phyloP scores from a whole-genome alignment of 169 alveolate genomes.

The Plasmodium berghei region DNA sequence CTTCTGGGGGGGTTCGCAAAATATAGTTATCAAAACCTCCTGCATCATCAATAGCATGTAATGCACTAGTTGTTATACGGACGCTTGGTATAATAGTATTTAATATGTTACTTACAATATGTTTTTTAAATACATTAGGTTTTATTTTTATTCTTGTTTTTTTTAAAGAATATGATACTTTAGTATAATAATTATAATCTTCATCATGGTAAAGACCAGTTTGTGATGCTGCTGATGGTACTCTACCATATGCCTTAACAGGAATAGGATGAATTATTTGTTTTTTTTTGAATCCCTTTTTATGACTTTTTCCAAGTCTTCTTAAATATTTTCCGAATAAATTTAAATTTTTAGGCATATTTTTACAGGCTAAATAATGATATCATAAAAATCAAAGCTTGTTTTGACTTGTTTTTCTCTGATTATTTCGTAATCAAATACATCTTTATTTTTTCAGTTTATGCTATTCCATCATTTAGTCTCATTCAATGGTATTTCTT shows the following conservation, averaged over 20 bases:
- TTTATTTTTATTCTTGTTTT: conserved; percentile 85
- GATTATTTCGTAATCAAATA: not conserved
- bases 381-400: conserved; percentile 11
- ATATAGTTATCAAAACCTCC: conserved; percentile 92
- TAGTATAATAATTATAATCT: conserved; percentile 88
- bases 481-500: no score
- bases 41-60: conserved; percentile 90
- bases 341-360: conserved; percentile 83
- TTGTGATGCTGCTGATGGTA: conserved; percentile 92
- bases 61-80: conserved; percentile 88
- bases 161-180: conserved; percentile 87
- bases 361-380: not conserved
- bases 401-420: not conserved
- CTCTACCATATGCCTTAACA: conserved; percentile 91
- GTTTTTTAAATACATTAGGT: conserved; percentile 85
- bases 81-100: conserved; percentile 87
- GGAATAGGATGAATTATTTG: conserved; percentile 90
- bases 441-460: not conserved
- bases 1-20: conserved; percentile 90
- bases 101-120: conserved; percentile 82
- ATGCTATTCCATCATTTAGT: not conserved
- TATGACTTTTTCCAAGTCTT: conserved; percentile 80
- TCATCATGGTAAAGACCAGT: conserved; percentile 91
- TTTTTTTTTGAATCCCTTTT: conserved; percentile 87
- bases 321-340: conserved; percentile 86